Evolutionary conservation across 139 green algal species (phyloP).

Genomic region (Chlamydomonas eustigma): DNA sequence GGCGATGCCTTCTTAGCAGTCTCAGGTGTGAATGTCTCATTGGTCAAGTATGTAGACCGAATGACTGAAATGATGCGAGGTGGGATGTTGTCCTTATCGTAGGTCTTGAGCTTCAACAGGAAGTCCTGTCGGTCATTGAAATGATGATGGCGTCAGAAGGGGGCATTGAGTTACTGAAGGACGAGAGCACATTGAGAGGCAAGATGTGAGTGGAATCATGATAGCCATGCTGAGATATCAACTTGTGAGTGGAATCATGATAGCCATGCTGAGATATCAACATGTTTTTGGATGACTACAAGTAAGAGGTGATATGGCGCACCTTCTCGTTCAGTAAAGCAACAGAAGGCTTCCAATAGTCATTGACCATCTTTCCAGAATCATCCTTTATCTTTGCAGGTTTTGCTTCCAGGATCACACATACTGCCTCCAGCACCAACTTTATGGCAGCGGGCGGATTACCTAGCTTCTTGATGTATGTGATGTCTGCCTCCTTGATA

Average conservation of each 20-base stretch:
- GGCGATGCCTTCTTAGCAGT: conserved; percentile 58
- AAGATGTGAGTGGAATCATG: too few species aligned
- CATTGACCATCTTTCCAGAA: conserved; percentile 35
- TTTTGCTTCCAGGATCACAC: conserved; percentile 71
- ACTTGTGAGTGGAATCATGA: too few species aligned
- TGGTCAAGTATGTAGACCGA: conserved; percentile 52
- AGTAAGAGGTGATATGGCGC: not conserved
- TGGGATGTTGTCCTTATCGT: conserved; percentile 76
- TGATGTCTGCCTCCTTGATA: conserved; percentile 80
- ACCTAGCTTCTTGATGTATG: conserved; percentile 57
- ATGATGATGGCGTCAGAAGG: too few species aligned
- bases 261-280: too few species aligned
- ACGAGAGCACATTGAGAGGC: too few species aligned
- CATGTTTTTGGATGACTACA: too few species aligned
- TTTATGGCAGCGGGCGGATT: conserved; percentile 78
- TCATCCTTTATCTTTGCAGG: conserved; percentile 55
- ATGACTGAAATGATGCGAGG: conserved; percentile 61
- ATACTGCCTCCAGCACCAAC: conserved; percentile 73
- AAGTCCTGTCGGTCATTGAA: conserved; percentile 53
- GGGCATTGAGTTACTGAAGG: too few species aligned
- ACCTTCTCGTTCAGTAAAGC: conserved; percentile 60
- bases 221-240: too few species aligned
- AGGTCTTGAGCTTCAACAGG: conserved; percentile 63
- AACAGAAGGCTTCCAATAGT: conserved; percentile 75
- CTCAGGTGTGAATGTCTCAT: conserved; percentile 72